phyloP scores from a whole-genome alignment of 2,329 filamentous ascomycete species.

The Fusarium nisikadoi region DNA sequence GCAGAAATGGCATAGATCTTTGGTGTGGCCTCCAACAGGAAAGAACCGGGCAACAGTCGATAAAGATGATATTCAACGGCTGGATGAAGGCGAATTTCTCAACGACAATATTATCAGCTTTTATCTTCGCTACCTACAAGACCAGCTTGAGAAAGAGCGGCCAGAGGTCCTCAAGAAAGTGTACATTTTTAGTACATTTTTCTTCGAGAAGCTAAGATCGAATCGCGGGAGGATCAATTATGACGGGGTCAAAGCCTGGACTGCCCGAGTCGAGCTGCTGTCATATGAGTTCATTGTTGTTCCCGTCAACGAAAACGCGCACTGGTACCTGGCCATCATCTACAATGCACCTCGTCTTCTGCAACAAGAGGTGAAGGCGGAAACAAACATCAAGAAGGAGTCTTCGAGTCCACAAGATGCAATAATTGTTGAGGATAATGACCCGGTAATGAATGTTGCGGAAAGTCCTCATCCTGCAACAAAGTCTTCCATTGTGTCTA shows the following conservation, averaged over 20 bases:
- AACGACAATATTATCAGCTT: slow-evolving; percentile 95
- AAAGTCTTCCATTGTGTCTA: slow-evolving; percentile 38
- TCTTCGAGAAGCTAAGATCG: slow-evolving; percentile 81
- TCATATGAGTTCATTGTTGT: slow-evolving; percentile 89
- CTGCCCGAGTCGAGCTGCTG: slow-evolving; percentile 84
- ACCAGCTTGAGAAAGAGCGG: slow-evolving; percentile 64
- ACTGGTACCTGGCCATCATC: slow-evolving; percentile 97
- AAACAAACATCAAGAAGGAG: slow-evolving; percentile 11
- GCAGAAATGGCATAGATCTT: slow-evolving; percentile 64
- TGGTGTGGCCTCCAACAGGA: slow-evolving; percentile 69
- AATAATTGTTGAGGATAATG: slow-evolving; percentile 28
- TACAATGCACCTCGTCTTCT: slow-evolving; percentile 82
- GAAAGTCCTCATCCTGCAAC: slow-evolving; percentile 31
- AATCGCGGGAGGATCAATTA: slow-evolving; percentile 78
- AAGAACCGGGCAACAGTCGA: slow-evolving; percentile 74
- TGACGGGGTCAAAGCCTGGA: slow-evolving; percentile 87
- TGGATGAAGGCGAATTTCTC: slow-evolving; percentile 86
- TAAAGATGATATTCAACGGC: slow-evolving; percentile 75
- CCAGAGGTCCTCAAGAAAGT: slow-evolving; percentile 71
- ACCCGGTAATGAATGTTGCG: slow-evolving; percentile 10
- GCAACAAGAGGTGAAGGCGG: slow-evolving; percentile 17
- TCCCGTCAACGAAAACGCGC: slow-evolving; percentile 85
- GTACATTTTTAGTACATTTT: slow-evolving; percentile 93
- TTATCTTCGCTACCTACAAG: slow-evolving; percentile 80
- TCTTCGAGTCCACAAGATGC: slow-evolving; percentile 7